These are phyloP conservation scores for Saccharomyces hybrid DNA, from an alignment of 1,139 yeast genomes.

Conservation along the genomic window DNA sequence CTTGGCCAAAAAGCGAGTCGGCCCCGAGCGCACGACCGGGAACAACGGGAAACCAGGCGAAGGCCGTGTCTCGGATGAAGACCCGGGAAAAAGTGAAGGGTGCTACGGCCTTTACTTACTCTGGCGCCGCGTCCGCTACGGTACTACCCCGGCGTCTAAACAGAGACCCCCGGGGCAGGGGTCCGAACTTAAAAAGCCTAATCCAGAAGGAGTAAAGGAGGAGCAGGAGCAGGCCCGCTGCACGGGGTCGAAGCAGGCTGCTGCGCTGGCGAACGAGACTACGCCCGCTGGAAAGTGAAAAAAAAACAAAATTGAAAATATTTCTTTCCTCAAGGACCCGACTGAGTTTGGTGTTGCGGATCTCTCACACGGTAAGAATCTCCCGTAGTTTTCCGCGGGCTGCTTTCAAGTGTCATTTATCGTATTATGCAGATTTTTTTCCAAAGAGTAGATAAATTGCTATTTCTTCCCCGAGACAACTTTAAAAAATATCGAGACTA, in stretches of 20 bases:
- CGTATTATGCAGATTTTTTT: background rate
- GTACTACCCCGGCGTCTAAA: background rate
- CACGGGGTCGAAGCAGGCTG: background rate
- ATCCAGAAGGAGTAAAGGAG: background rate
- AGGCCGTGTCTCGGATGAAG: background rate
- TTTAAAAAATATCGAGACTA: background rate
- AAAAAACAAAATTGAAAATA: too few relatives aligned
- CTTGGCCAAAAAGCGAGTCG: background rate
- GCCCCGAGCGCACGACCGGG: background rate
- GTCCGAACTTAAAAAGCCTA: background rate
- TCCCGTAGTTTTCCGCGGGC: background rate
- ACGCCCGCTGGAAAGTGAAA: background rate
- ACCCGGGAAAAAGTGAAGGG: background rate
- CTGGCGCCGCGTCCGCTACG: background rate
- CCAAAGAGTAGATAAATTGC: background rate
- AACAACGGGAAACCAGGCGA: background rate
- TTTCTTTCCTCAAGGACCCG: too few relatives aligned
- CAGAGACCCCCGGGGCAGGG: background rate
- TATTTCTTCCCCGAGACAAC: background rate
- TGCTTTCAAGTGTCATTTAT: background rate
- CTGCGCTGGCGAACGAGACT: background rate
- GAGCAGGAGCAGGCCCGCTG: background rate
- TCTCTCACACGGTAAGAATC: background rate
- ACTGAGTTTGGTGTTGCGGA: background rate
- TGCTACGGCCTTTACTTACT: background rate